Base-by-base conservation (phyloP, 2,329 filamentous ascomycete species). In the Cadophora luteo-olivacea region DNA sequence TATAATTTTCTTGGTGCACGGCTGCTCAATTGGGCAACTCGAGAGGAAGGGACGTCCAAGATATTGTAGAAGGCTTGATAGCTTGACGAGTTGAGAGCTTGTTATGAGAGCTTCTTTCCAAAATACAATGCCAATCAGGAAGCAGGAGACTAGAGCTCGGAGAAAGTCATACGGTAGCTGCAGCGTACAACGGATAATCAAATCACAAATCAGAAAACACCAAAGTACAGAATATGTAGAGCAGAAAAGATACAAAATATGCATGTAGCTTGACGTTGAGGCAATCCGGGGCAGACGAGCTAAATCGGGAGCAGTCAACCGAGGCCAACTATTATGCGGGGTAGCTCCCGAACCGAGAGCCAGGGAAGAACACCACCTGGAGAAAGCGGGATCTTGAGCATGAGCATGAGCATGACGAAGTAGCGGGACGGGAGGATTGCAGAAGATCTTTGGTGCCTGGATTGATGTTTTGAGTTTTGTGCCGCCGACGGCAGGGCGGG, bases 321-420 rank as follows among this genome's bases (percentile, higher is more conserved):
- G 55, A 60, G 55, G 33, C 55, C 33, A 22, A 58, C 7, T 16
- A 12, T 19, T 24, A 60, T 60, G 55, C 55, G 55, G 55, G 55
- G 55, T 60, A 60, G 33, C 22, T 38, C 24, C 51, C 11, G 51
- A 41, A 60, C 55, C 55, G 36, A 60, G n/a, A 41, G 36, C 55
- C 33, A 41, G 55, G 55, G 55, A n/a, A 38, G 33, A 60, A 58
- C n/a, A 32, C 36, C 29, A 29, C 29, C 29, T 29, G 29, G 5
- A 29, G 29, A 29, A 29, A 29, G 29, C 29, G 29, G 29, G 29
- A 29, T 29, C 29, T 29, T 29, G 29, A 29, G 29, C 29, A 29
- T 29, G 29, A 29, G 29, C 29, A 29, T 29, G 29, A 36, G 11
- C 54, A 22, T 25, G 49, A 14, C 16, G 41, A 45, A 45, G 11